A percentile compares a stretch with the other conserved stretches of the same genome.
Conservation (phyloP, 2,329 filamentous ascomycete species). For the Phialocephala subalpina region DNA sequence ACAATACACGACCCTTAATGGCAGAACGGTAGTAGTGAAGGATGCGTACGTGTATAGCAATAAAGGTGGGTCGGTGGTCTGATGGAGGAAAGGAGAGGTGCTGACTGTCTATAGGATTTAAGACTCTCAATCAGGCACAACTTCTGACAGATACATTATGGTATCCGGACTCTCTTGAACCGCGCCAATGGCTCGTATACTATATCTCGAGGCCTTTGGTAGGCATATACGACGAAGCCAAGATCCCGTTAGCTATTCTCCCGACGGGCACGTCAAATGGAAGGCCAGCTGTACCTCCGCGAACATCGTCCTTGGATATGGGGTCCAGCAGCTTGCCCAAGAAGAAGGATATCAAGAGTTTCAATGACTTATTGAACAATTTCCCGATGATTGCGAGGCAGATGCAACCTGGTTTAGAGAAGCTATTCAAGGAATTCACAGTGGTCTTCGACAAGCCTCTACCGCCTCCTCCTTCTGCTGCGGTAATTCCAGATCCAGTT, state of each 20-base stretch:
- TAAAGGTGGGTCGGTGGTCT: constrained; percentile 70
- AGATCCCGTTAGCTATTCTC: constrained; percentile 72
- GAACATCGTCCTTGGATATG: constrained; percentile 23
- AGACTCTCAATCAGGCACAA: constrained; percentile 87
- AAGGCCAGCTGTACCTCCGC: constrained; percentile 34
- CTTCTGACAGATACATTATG: constrained; percentile 85
- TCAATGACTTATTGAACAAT: constrained; percentile 86
- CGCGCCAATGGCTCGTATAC: constrained; percentile 95
- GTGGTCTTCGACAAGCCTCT: constrained; percentile 85
- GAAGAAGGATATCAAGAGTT: constrained; percentile 92
- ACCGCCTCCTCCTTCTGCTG: constrained; percentile 74
- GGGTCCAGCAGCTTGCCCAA: constrained; percentile 53
- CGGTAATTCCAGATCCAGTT: constrained; percentile 64
- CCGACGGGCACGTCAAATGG: constrained; percentile 50
- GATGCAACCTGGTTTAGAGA: constrained; percentile 92
- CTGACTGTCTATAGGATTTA: constrained; percentile 74
- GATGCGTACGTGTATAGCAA: constrained; percentile 94
- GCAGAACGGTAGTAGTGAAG: constrained; percentile 91
- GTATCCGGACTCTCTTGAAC: constrained; percentile 88
- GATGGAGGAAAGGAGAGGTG: constrained; percentile 12
- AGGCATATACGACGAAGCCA: constrained; percentile 80
- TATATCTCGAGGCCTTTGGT: constrained; percentile 91
- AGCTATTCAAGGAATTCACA: constrained; percentile 88
- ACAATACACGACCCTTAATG: constrained; percentile 92
- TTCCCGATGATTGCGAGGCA: constrained; percentile 97